Conservation (phyloP, 495 filamentous ascomycete genomes). For the Parmelia sp. region DNA sequence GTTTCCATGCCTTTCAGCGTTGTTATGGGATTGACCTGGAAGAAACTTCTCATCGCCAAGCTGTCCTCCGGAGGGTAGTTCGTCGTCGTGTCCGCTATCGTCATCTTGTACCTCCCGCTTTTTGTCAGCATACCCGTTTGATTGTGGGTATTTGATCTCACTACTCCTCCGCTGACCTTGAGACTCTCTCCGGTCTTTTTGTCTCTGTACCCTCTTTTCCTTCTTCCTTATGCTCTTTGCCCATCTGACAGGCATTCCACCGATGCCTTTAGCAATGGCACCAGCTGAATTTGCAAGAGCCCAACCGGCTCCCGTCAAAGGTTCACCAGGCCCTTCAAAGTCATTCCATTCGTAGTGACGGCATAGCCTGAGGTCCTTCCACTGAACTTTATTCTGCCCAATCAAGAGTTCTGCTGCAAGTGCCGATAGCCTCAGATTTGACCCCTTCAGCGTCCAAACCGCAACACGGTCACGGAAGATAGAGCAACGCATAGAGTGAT, state of each 20-base stretch:
- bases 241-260: slow-evolving; percentile 51
- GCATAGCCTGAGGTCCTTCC: slow-evolving; percentile 58
- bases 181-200: slow-evolving; percentile 33
- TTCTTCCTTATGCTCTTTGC: slow-evolving; percentile 46
- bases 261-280: slow-evolving; percentile 51
- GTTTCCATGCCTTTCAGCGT: slow-evolving; percentile 14
- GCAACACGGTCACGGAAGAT: slow-evolving; percentile 59
- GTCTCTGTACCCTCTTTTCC: slow-evolving; percentile 39
- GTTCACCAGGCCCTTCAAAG: slow-evolving; percentile 71
- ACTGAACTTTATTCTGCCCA: slow-evolving; percentile 50
- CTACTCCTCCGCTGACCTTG: slow-evolving; percentile 8
- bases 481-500: slow-evolving; percentile 60
- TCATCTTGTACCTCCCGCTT: not conserved
- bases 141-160: slow-evolving; percentile 2
- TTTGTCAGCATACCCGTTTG: not conserved
- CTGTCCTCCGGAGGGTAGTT: slow-evolving; percentile 15
- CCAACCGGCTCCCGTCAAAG: slow-evolving; percentile 56
- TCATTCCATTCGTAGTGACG: slow-evolving; percentile 73
- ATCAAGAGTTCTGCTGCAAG: slow-evolving; percentile 62
- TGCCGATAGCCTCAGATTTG: slow-evolving; percentile 50
- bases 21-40: slow-evolving; percentile 13
- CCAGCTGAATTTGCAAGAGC: slow-evolving; percentile 50
- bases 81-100: slow-evolving; percentile 11
- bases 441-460: slow-evolving; percentile 56
- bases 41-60: slow-evolving; percentile 21